Base-by-base conservation (phyloP, 1,139 yeast species). In the Candida glucosophila region DNA sequence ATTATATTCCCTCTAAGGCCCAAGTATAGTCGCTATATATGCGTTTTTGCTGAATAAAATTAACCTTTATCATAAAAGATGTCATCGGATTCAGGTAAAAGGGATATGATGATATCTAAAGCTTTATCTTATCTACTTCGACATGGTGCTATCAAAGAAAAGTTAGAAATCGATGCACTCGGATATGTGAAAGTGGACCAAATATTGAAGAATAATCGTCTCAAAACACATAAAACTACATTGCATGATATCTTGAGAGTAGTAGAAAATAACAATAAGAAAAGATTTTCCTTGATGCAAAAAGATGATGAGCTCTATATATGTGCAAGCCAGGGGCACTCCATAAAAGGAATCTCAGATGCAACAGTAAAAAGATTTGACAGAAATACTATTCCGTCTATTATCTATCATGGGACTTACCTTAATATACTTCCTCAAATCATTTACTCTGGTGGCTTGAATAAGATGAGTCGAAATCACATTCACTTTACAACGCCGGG, bases 241-340 rank as follows among this genome's bases (percentile, higher is more conserved):
- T 28, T 55, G 3, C 72, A 64, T 11, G 93, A 82, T 34, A 47
- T 90, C 2, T 45, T 57, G 20, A 42, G 73, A 17, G 67, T 86
- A 1, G 95, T 86, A 1, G 62, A 48, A 1, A 59, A 50, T 9
- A 81, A 88, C 41, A 73, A 67, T 30, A 90, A 90, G 51, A 64
- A 77, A 40, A 52, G 98, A 32, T 90, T 77, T 51, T 54, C 61
- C 13, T 43, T 72, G 22, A 49, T 41, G 12, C 44, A 35, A 3
- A 30, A 32, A 5, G 55, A 46, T 17, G 44, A 52, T 26, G 28
- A 25, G 17, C 14, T 28, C 12, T 51, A 40, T 19, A 79, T 90
- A 9, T 73, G 96, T 44, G 98, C 98, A 2, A 78, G 77, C 29
- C 98, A 90, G 49, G 98, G 98, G 6, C 98, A 90, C 49, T 76